Evolutionary conservation across 805 yeast genomes (phyloP).

Genomic region (Schwanniomyces pseudopolymorphus): DNA sequence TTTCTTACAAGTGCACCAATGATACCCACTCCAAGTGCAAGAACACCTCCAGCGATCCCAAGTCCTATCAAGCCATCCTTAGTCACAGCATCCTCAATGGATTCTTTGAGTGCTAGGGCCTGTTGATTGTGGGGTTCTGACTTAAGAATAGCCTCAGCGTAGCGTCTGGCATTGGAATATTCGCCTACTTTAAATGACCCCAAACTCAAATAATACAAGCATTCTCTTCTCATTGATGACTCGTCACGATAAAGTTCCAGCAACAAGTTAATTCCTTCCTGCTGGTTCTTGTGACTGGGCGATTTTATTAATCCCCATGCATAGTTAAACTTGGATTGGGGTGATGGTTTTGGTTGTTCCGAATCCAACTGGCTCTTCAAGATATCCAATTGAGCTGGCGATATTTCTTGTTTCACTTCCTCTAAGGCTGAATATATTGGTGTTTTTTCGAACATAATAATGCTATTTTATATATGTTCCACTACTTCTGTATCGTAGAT

Average conservation of each 20-base stretch:
- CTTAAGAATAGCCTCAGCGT: slow-evolving; percentile 70
- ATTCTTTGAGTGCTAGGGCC: slow-evolving; percentile 65
- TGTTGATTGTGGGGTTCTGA: slow-evolving; percentile 87
- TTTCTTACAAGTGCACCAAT: slow-evolving; percentile 42
- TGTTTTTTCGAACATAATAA: slow-evolving; percentile 9
- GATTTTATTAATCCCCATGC: slow-evolving; percentile 96
- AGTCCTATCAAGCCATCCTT: slow-evolving; percentile 87
- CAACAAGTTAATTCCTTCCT: slow-evolving; percentile 75
- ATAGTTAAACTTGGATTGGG: slow-evolving; percentile 87
- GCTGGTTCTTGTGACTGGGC: slow-evolving; percentile 57
- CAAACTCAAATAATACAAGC: slow-evolving; percentile 80
- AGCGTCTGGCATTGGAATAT: slow-evolving; percentile 79
- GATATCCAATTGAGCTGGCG: slow-evolving; percentile 72
- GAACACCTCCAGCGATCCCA: slow-evolving; percentile 80
- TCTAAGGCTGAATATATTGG: slow-evolving; percentile 39
- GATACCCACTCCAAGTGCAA: slow-evolving; percentile 80
- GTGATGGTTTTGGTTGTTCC: slow-evolving; percentile 76
- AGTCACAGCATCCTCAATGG: slow-evolving; percentile 81
- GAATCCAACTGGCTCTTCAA: slow-evolving; percentile 73
- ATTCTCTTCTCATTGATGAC: slow-evolving; percentile 83
- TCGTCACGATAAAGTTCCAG: slow-evolving; percentile 70
- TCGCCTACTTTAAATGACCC: slow-evolving; percentile 91
- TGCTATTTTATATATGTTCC: not conserved
- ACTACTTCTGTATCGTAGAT: not conserved
- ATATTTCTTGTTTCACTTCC: slow-evolving; percentile 52